phyloP scores from a whole-genome alignment of 306 rosid genomes.

The Ormosia emarginata region DNA sequence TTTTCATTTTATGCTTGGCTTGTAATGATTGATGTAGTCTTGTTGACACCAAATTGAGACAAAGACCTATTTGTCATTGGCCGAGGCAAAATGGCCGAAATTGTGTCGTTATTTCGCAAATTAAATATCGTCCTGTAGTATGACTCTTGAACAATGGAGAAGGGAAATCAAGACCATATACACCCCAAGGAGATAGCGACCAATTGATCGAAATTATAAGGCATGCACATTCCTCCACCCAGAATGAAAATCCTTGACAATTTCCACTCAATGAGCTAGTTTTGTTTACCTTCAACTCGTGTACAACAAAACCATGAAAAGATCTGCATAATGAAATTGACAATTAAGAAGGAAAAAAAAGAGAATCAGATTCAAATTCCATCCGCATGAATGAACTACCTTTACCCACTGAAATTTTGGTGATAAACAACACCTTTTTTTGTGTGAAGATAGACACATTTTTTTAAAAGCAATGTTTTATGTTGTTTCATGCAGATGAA shows the following conservation, averaged over 20 bases:
- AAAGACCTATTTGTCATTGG: background rate
- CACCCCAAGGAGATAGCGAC: background rate
- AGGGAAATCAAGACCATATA: background rate
- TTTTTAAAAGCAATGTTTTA: background rate
- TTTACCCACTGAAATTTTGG: background rate
- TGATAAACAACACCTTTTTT: background rate
- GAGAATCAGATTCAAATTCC: background rate
- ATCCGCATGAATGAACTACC: conserved; percentile 20
- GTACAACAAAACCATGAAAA: background rate
- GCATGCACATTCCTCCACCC: background rate
- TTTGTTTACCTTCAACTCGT: background rate
- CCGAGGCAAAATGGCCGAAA: background rate
- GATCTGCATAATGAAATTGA: background rate
- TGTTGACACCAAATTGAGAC: background rate
- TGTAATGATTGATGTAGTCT: background rate
- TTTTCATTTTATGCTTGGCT: background rate
- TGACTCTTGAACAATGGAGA: background rate
- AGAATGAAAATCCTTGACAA: background rate
- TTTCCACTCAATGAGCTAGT: background rate
- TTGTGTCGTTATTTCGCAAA: background rate
- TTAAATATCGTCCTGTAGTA: background rate
- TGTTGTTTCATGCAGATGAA: conserved; percentile 14
- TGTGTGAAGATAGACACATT: background rate
- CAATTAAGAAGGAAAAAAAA: background rate
- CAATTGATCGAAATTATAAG: background rate